Base-by-base conservation (phyloP, 1,284 basidiomycete genomes). In the Sanghuangporus weigelae region DNA sequence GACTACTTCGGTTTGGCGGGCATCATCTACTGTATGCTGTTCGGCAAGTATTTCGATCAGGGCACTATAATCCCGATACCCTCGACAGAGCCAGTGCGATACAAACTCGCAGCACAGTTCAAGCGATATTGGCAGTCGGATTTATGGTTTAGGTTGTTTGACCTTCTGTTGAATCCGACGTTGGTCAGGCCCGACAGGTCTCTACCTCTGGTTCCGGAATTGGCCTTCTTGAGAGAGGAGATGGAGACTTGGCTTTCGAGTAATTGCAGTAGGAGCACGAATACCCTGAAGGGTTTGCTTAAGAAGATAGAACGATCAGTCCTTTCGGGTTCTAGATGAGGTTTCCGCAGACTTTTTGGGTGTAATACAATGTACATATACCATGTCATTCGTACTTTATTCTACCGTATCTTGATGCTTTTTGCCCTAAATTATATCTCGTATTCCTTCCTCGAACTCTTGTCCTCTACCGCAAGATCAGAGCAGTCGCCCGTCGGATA, bases 121-220 rank as follows among this genome's bases (percentile, higher is more conserved):
- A 96, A 95, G 75, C 81, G 97, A 67, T 99, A 99, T 76, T 98
- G 97, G 94, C 96, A 99, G 76, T 83, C 80, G 46, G 90, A 92
- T 16, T 75, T 98, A 19, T 97, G 97, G 95, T 88, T 78, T 40
- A 75, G 81, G 59, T 73, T 98, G 48, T 99, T 99, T 73, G 90
- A 96, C 68, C 69, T 90, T 35, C 77, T 98, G 64, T 84, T 99
- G 63, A 98, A 98, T 74, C 90, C 95, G 0, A 77, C 78, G 38
- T 69, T 79, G 21, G 80, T 83, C 10, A 77, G 80, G 14, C 72
- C 78, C 11, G 84, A 85, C 57, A 81, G 83, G 10, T 71, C 78
- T 31, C 73, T 95, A 57, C 94, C 95, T 0, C 77, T 96, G 42
- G 85, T 83, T 46, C 79, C 85, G 49, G 87, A 90, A 73, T 74